Evolutionary conservation across 2,329 filamentous ascomycete species (phyloP).

Genomic region (Hymenoscyphus fructigenus): DNA sequence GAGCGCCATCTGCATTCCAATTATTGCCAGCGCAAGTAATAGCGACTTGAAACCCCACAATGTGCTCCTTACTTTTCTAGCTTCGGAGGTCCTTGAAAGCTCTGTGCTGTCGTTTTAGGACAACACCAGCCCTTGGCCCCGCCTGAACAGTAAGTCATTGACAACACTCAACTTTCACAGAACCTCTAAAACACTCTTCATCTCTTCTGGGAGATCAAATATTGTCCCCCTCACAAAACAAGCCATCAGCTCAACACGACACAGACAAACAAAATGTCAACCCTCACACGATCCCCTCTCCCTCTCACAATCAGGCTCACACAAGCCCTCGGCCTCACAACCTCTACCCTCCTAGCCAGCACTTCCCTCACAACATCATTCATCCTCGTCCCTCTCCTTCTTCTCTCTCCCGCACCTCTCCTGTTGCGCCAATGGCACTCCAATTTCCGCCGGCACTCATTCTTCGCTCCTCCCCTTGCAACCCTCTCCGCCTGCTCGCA

Average conservation of each 20-base stretch:
- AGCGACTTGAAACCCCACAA: not conserved
- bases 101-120: conserved; percentile 3
- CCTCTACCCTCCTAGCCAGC: conserved; percentile 6
- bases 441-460: not conserved
- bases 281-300: not conserved
- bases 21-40: not conserved
- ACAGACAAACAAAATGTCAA: not conserved
- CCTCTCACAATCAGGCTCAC: conserved; percentile 8
- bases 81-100: not conserved
- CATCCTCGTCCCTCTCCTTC: conserved; percentile 4
- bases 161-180: not conserved
- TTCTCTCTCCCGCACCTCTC: not conserved
- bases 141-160: not conserved
- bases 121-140: not conserved
- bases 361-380: conserved; percentile 3
- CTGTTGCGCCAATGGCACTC: not conserved
- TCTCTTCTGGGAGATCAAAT: too few species aligned
- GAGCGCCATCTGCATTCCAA: not conserved
- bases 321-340: conserved; percentile 7
- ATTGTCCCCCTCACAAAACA: not conserved
- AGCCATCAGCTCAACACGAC: not conserved
- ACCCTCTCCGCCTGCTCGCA: not conserved
- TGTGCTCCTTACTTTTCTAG: not conserved
- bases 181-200: not conserved
- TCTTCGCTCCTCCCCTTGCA: not conserved